Evolutionary conservation across 2,329 filamentous ascomycete species (phyloP).

Genomic region (Fonsecaea nubica): DNA sequence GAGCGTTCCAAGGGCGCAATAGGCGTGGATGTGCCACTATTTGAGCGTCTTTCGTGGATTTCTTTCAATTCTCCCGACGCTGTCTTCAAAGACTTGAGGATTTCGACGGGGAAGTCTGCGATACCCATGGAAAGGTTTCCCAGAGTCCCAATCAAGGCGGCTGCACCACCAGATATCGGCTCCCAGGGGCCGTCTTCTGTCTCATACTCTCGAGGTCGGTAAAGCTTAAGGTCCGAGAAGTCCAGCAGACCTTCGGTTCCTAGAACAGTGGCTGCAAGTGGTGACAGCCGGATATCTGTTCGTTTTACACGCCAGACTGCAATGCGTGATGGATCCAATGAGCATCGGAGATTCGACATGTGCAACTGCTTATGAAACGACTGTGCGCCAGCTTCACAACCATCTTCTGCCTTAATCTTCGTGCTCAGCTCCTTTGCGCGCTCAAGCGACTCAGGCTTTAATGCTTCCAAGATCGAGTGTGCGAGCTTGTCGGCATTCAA

Average conservation of each 20-base stretch:
- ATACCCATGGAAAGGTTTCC: slow-evolving; percentile 81
- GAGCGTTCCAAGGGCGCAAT: slow-evolving; percentile 13
- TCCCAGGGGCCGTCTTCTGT: slow-evolving; percentile 80
- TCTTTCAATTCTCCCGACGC: slow-evolving; percentile 38
- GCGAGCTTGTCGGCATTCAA: slow-evolving; percentile 71
- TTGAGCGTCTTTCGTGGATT: slow-evolving; percentile 32
- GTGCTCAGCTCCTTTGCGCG: slow-evolving; percentile 65
- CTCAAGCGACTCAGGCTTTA: slow-evolving; percentile 65
- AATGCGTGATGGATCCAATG: slow-evolving; percentile 68
- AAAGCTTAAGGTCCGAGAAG: slow-evolving; percentile 74
- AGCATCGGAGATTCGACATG: slow-evolving; percentile 71
- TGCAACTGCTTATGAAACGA: slow-evolving; percentile 75
- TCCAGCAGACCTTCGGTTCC: slow-evolving; percentile 69
- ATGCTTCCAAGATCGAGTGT: slow-evolving; percentile 66
- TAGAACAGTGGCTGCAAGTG: slow-evolving; percentile 73
- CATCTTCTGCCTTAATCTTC: slow-evolving; percentile 70
- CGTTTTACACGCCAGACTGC: slow-evolving; percentile 78
- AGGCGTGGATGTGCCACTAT: slow-evolving; percentile 23
- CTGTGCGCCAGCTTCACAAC: slow-evolving; percentile 67
- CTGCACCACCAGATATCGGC: slow-evolving; percentile 77
- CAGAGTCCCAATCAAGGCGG: slow-evolving; percentile 81
- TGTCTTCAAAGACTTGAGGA: slow-evolving; percentile 52
- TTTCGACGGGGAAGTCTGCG: slow-evolving; percentile 70
- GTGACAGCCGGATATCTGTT: slow-evolving; percentile 71
- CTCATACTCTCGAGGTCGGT: slow-evolving; percentile 70